A percentile compares a stretch with the other conserved stretches of the same genome.
Evolutionary conservation across 208 protist genomes (phyloP).

Genomic region (Trypanosoma boissoni): DNA sequence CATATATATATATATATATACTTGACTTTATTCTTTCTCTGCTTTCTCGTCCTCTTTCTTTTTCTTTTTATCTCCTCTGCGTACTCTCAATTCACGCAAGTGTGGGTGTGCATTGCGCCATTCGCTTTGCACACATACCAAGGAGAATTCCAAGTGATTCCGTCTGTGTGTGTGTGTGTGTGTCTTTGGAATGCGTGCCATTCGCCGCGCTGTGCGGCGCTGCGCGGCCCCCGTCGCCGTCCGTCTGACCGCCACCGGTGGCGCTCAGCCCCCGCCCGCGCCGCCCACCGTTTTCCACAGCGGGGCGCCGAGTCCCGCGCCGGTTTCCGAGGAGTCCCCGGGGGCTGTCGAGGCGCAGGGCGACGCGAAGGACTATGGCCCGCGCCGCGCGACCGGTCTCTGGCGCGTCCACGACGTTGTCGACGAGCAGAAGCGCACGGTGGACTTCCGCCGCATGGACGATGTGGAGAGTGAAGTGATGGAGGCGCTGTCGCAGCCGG

Average conservation of each 20-base stretch:
- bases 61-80: too few species aligned
- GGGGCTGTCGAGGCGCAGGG: constrained; percentile 34
- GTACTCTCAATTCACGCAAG: too few species aligned
- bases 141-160: not conserved
- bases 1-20: not conserved
- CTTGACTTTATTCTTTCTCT: too few species aligned
- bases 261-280: too few species aligned
- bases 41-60: too few species aligned
- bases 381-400: constrained; percentile 65
- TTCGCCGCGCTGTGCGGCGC: not conserved
- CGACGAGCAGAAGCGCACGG: constrained; percentile 60
- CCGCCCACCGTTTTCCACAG: too few species aligned
- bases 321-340: constrained; percentile 10
- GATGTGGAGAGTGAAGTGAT: constrained; percentile 85
- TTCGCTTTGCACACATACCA: not conserved
- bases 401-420: constrained; percentile 81
- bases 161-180: not conserved
- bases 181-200: not conserved
- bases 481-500: constrained; percentile 45
- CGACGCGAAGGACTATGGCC: constrained; percentile 73
- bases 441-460: constrained; percentile 86
- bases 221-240: not conserved
- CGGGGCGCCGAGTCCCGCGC: not conserved
- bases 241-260: not conserved
- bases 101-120: not conserved